These are phyloP conservation scores for Exophiala sp. DNA, from an alignment of 2,329 filamentous ascomycete genomes.

Conservation along the genomic window DNA sequence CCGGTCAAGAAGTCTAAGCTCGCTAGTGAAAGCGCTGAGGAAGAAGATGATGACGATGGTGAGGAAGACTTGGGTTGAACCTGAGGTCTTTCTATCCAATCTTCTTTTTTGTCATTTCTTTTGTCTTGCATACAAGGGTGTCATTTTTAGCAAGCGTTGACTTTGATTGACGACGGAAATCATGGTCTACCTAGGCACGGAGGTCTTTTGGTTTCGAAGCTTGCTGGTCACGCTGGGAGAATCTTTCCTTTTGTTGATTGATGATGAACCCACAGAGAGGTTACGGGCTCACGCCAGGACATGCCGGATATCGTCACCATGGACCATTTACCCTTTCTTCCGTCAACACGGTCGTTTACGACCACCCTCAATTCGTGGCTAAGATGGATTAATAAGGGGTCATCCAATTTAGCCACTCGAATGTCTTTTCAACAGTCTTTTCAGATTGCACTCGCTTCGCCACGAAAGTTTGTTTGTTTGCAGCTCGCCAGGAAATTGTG, in stretches of 20 bases:
- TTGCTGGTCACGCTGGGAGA: constrained; percentile 25
- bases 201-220: constrained; percentile 19
- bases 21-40: constrained; percentile 47
- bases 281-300: constrained; percentile 28
- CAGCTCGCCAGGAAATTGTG: not conserved
- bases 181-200: constrained; percentile 14
- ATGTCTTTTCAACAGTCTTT: constrained; percentile 16
- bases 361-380: not conserved
- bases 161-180: constrained; percentile 19
- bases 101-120: constrained; percentile 15
- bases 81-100: not conserved
- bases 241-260: constrained; percentile 22
- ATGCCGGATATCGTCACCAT: constrained; percentile 15
- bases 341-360: not conserved
- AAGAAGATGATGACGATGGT: constrained; percentile 54
- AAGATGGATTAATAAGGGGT: not conserved
- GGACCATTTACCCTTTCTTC: constrained; percentile 10
- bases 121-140: constrained; percentile 23
- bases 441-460: constrained; percentile 8
- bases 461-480: constrained; percentile 2
- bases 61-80: constrained; percentile 41
- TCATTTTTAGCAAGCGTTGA: constrained; percentile 29
- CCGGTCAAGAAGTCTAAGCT: constrained; percentile 51
- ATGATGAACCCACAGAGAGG: constrained; percentile 22
- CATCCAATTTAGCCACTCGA: constrained; percentile 2